phyloP scores from a whole-genome alignment of 1,139 yeast species.

The Hansenula lynferdii region DNA sequence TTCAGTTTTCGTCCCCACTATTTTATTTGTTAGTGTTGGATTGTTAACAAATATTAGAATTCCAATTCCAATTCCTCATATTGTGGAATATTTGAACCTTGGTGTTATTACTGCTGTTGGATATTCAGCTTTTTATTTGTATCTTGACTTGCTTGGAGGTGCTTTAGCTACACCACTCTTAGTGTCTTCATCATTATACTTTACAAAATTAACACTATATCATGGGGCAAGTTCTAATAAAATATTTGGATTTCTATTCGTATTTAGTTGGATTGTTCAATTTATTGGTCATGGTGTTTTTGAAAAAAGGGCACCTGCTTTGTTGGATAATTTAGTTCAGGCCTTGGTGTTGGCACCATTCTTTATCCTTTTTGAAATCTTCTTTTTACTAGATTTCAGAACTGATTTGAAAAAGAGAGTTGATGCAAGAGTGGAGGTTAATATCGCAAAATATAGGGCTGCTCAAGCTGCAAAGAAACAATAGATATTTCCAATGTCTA shows the following conservation, averaged over 20 bases:
- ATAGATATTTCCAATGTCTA: too few relatives aligned
- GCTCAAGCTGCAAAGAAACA: not conserved
- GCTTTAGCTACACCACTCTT: slow-evolving; percentile 34
- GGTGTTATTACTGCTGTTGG: slow-evolving; percentile 34
- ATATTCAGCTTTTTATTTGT: slow-evolving; percentile 38
- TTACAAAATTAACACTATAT: slow-evolving; percentile 5
- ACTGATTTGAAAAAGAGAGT: slow-evolving; percentile 48
- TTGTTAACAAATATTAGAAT: slow-evolving; percentile 30
- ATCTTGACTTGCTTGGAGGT: slow-evolving; percentile 38
- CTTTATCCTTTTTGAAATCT: slow-evolving; percentile 75
- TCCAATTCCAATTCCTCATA: slow-evolving; percentile 24
- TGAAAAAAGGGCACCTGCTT: slow-evolving; percentile 84
- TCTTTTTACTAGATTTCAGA: slow-evolving; percentile 62
- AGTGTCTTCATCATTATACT: slow-evolving; percentile 16
- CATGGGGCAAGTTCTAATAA: slow-evolving; percentile 29
- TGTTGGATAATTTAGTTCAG: slow-evolving; percentile 75
- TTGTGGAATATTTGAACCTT: slow-evolving; percentile 13
- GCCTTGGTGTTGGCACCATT: slow-evolving; percentile 90
- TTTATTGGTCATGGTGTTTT: slow-evolving; percentile 84
- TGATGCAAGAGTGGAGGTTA: slow-evolving; percentile 42
- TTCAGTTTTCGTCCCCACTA: slow-evolving; percentile 72
- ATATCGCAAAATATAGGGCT: slow-evolving; percentile 13
- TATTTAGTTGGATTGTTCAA: slow-evolving; percentile 71
- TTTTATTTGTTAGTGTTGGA: slow-evolving; percentile 51
- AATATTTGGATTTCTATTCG: slow-evolving; percentile 33